phyloP scores from a whole-genome alignment of 1,284 basidiomycete species.

The Sporisorium scitamineum region DNA sequence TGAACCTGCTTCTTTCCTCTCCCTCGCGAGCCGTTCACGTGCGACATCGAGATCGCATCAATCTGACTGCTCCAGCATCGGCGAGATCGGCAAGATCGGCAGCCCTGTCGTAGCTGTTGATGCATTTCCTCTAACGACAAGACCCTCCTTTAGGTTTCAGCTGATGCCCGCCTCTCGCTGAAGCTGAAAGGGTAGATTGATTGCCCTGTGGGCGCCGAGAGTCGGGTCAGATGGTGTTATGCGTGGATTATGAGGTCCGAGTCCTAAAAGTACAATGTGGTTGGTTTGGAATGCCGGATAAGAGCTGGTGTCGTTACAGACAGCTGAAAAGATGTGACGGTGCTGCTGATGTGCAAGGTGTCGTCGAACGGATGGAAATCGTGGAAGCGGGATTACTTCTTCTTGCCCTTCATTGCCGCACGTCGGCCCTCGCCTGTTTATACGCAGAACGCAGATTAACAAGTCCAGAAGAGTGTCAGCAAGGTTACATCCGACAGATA shows the following conservation, averaged over 20 bases:
- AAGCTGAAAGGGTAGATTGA: neutral
- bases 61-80: neutral
- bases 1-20: neutral
- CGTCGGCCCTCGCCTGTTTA: slow-evolving; percentile 65
- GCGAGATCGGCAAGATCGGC: neutral
- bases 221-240: neutral
- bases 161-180: too few relatives aligned
- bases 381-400: slow-evolving; percentile 37
- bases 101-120: neutral
- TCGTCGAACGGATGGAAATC: neutral
- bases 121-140: neutral
- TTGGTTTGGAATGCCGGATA: neutral
- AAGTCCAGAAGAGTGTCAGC: neutral
- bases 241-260: neutral
- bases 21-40: neutral
- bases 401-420: slow-evolving; percentile 67
- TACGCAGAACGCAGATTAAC: neutral
- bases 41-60: neutral
- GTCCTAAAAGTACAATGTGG: slow-evolving; percentile 12
- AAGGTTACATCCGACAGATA: neutral
- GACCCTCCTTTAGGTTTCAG: neutral
- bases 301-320: neutral
- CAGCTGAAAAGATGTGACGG: too few relatives aligned
- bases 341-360: neutral
- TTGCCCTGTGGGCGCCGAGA: too few relatives aligned